These are phyloP conservation scores for Cryptococcus neoformans DNA, from an alignment of 1,284 basidiomycete genomes.

Conservation along the genomic window DNA sequence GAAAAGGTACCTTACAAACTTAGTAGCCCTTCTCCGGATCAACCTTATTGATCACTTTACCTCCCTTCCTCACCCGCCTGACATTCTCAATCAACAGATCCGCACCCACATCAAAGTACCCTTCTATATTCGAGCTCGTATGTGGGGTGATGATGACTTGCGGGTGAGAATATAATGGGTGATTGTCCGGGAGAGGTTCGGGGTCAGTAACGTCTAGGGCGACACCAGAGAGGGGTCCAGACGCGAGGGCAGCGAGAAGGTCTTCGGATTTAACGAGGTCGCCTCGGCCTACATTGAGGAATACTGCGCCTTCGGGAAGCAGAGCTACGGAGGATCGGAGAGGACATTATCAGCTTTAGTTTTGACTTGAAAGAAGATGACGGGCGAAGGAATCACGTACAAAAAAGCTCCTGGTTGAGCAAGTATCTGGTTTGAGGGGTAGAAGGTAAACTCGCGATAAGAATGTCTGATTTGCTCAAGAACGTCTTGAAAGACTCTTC, in stretches of 20 bases:
- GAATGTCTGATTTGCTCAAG: slow-evolving; percentile 34
- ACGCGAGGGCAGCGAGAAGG: slow-evolving; percentile 33
- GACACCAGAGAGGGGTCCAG: slow-evolving; percentile 29
- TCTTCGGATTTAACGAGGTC: slow-evolving; percentile 39
- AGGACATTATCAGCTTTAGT: background rate
- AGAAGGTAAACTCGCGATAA: slow-evolving; percentile 43
- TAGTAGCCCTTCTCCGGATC: slow-evolving; percentile 46
- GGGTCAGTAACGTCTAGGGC: slow-evolving; percentile 50
- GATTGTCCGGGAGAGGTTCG: slow-evolving; percentile 43
- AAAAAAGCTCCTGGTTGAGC: slow-evolving; percentile 32
- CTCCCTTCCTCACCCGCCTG: slow-evolving; percentile 34
- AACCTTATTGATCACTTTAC: slow-evolving; percentile 38
- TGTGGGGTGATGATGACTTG: slow-evolving; percentile 45
- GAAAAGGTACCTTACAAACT: background rate
- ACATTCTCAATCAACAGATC: slow-evolving; percentile 49
- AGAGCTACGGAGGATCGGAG: slow-evolving; percentile 10
- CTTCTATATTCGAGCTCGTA: slow-evolving; percentile 36
- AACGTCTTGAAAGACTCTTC: slow-evolving; percentile 35
- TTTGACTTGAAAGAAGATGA: too few relatives aligned
- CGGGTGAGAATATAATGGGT: slow-evolving; percentile 44
- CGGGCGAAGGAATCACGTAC: slow-evolving; percentile 14
- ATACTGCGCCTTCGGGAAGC: slow-evolving; percentile 37
- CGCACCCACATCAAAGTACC: slow-evolving; percentile 35
- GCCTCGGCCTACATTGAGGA: slow-evolving; percentile 50
- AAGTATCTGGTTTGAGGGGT: slow-evolving; percentile 37